Percentiles rank a stretch among this genome's conserved stretches.
Evolutionary conservation across 495 filamentous ascomycete species (phyloP).

Genomic region (Cudoniella acicularis): DNA sequence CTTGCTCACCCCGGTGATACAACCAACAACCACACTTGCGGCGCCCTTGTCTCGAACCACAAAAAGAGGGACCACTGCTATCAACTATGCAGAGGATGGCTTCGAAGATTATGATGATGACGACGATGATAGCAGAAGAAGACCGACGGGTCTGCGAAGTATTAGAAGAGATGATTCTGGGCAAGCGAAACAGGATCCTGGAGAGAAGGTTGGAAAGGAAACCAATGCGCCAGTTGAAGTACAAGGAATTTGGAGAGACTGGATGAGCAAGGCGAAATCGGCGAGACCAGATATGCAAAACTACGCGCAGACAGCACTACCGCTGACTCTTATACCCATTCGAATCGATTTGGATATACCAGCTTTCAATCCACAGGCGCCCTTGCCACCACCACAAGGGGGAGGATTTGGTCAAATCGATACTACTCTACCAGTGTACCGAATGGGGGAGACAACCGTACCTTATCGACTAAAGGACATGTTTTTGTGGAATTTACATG

Average conservation of each 20-base stretch:
- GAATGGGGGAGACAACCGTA: conserved; percentile 68
- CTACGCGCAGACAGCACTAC: conserved; percentile 78
- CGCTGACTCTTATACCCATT: conserved; percentile 89
- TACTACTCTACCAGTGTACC: conserved; percentile 68
- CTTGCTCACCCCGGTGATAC: conserved; percentile 82
- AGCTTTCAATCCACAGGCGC: conserved; percentile 67
- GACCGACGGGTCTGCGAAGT: conserved; percentile 81
- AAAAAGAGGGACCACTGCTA: conserved; percentile 91
- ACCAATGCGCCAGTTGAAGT: conserved; percentile 73
- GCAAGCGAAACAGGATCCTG: conserved; percentile 54
- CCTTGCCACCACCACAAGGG: conserved; percentile 64
- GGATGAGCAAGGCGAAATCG: conserved; percentile 72
- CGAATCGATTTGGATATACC: conserved; percentile 92
- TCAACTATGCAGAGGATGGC: conserved; percentile 96
- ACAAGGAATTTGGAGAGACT: conserved; percentile 89
- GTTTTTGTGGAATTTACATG: conserved; percentile 97
- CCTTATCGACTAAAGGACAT: conserved; percentile 86
- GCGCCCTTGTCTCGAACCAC: conserved; percentile 78
- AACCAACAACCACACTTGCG: conserved; percentile 53
- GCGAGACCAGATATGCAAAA: conserved; percentile 65
- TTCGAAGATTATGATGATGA: conserved; percentile 94
- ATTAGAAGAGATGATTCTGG: conserved; percentile 71
- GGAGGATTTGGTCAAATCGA: conserved; percentile 48
- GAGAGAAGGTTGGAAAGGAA: conserved; percentile 82
- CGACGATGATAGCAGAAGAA: conserved; percentile 72